Evolutionary conservation across 257 asterid species (phyloP).

Genomic region (Salvia hispanica): DNA sequence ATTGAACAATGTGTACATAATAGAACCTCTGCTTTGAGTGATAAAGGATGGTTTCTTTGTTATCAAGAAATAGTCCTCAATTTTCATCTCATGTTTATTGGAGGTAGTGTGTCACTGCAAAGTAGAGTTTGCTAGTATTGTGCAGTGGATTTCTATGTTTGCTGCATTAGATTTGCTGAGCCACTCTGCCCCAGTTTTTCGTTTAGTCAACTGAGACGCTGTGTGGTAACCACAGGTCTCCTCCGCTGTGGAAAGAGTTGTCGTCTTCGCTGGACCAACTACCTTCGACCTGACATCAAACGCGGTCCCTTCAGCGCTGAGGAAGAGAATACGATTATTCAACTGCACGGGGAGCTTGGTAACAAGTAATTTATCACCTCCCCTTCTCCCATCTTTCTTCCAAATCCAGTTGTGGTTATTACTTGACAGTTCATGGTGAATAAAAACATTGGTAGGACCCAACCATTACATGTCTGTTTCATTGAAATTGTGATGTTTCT

Average conservation of each 20-base stretch:
- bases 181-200: neutral
- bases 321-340: slow-evolving; percentile 52
- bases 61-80: slow-evolving; percentile 1
- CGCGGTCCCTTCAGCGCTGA: slow-evolving; percentile 62
- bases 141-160: neutral
- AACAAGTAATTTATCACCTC: slow-evolving; percentile 49
- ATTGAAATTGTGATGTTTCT: neutral
- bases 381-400: neutral
- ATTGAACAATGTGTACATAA: neutral
- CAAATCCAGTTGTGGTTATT: neutral
- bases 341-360: slow-evolving; percentile 54
- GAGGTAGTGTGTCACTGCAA: neutral
- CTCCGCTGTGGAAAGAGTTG: slow-evolving; percentile 81
- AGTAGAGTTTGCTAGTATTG: neutral
- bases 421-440: neutral
- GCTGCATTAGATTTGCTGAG: neutral
- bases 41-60: neutral
- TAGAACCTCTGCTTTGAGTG: neutral
- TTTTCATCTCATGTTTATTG: neutral
- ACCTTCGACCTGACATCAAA: slow-evolving; percentile 66
- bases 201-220: slow-evolving; percentile 11
- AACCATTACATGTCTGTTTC: neutral
- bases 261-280: slow-evolving; percentile 80
- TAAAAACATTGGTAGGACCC: neutral
- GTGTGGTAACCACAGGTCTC: slow-evolving; percentile 51